Percentiles rank a stretch among this genome's conserved stretches.
Conservation (phyloP, 1,284 basidiomycete genomes). For the Fomitopsis palustris region DNA sequence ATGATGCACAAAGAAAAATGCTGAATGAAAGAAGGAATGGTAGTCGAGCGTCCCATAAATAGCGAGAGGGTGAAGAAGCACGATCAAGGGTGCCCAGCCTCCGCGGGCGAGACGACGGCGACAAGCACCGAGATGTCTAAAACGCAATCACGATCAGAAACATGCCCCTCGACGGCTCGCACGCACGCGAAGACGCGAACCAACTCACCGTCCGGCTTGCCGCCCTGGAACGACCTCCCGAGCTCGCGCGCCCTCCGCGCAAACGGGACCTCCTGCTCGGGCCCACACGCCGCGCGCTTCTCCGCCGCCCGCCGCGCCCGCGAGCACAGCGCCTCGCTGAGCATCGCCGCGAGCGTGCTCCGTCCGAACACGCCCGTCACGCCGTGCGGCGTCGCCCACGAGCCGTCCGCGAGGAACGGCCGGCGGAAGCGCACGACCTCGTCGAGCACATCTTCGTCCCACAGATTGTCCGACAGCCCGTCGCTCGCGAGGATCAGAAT, state of each 20-base stretch:
- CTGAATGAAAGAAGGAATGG: neutral
- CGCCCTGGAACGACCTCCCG: conserved; percentile 62
- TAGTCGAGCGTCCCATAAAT: neutral
- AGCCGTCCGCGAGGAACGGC: conserved; percentile 29
- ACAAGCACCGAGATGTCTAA: conserved; percentile 58
- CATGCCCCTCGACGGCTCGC: neutral
- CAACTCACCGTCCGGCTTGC: conserved; percentile 73
- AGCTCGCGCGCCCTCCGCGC: conserved; percentile 61
- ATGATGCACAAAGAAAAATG: neutral
- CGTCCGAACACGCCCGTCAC: conserved; percentile 39
- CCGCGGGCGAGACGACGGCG: conserved; percentile 32
- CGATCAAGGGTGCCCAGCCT: conserved; percentile 3
- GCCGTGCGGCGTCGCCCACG: conserved; percentile 1
- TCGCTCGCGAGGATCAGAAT: conserved; percentile 90
- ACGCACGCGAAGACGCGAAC: no score
- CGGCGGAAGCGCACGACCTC: conserved; percentile 73
- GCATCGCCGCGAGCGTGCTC: conserved; percentile 58
- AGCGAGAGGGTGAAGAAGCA: neutral
- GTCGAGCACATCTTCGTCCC: conserved; percentile 93
- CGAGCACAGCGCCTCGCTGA: conserved; percentile 70
- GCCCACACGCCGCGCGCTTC: conserved; percentile 19
- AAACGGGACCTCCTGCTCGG: conserved; percentile 47
- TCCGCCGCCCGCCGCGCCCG: conserved; percentile 61
- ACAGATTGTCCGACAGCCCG: conserved; percentile 91
- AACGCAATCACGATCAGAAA: neutral